phyloP scores from a whole-genome alignment of 1,139 yeast species.

The Pichia sp. region DNA sequence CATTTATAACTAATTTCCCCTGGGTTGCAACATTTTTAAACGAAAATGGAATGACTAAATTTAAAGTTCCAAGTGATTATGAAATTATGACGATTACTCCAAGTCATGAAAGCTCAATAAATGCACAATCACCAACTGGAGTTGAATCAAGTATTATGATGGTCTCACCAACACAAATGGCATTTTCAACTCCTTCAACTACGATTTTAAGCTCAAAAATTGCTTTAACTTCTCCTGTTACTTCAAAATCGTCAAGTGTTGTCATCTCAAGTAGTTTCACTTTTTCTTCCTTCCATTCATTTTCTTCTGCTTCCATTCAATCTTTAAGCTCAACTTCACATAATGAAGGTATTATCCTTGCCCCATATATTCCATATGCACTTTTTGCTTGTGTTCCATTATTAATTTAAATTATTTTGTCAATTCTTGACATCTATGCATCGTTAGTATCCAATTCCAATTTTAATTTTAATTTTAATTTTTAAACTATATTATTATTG shows the following conservation, averaged over 20 bases:
- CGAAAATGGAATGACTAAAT: slow-evolving; percentile 31
- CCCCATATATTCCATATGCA: background rate
- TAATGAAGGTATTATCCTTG: background rate
- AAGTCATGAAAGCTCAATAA: too few species aligned
- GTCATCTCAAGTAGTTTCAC: background rate
- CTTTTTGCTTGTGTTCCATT: background rate
- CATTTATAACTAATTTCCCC: slow-evolving; percentile 37
- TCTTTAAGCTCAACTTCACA: background rate
- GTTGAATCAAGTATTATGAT: too few species aligned
- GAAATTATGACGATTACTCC: slow-evolving; percentile 8
- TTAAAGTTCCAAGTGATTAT: slow-evolving; percentile 31
- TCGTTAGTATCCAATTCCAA: background rate
- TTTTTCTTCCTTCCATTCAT: background rate
- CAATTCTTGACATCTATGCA: background rate
- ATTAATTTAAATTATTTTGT: background rate
- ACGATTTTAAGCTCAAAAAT: too few species aligned
- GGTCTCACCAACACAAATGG: too few species aligned
- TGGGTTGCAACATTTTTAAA: slow-evolving; percentile 36
- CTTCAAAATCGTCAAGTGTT: background rate
- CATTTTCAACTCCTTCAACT: too few species aligned
- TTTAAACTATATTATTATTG: background rate
- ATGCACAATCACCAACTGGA: too few species aligned
- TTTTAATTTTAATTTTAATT: too few species aligned
- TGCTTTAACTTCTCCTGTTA: background rate
- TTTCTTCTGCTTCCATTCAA: background rate